Conservation (phyloP, 148 eudicot species). For the Nepenthes gracilis region DNA sequence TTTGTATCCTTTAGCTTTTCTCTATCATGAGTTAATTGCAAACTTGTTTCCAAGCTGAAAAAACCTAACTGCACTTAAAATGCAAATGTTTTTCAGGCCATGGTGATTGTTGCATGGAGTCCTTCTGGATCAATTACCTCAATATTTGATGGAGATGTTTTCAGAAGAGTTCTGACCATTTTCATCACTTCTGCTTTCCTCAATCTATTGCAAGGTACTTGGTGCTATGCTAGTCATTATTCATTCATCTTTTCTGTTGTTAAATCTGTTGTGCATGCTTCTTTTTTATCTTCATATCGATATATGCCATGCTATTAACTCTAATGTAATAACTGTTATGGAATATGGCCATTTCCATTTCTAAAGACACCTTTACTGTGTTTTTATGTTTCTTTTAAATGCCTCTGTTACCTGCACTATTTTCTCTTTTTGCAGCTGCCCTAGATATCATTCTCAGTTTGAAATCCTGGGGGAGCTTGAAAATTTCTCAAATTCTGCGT, state of each 20-base stretch:
- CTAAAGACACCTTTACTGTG: too few species aligned
- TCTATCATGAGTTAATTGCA: neutral
- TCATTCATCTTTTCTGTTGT: neutral
- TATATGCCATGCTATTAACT: too few species aligned
- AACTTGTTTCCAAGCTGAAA: neutral
- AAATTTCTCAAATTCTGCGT: constrained; percentile 65
- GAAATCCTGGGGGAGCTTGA: constrained; percentile 92
- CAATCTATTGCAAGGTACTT: constrained; percentile 77
- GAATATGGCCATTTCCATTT: too few species aligned
- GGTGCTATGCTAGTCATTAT: neutral
- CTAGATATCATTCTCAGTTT: constrained; percentile 81
- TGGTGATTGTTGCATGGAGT: constrained; percentile 91
- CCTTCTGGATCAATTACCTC: constrained; percentile 43
- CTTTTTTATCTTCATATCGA: too few species aligned
- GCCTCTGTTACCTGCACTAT: neutral
- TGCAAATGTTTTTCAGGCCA: constrained; percentile 32
- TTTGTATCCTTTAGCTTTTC: neutral
- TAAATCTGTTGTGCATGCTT: neutral
- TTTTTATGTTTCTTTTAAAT: too few species aligned
- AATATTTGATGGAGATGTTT: constrained; percentile 52
- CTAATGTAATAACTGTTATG: too few species aligned
- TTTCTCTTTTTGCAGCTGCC: constrained; percentile 42
- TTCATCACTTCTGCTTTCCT: constrained; percentile 84
- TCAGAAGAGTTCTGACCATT: constrained; percentile 71
- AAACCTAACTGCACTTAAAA: too few species aligned